Base-by-base conservation (phyloP, 345 rosid genomes). In the Fremontodendron californicum region DNA sequence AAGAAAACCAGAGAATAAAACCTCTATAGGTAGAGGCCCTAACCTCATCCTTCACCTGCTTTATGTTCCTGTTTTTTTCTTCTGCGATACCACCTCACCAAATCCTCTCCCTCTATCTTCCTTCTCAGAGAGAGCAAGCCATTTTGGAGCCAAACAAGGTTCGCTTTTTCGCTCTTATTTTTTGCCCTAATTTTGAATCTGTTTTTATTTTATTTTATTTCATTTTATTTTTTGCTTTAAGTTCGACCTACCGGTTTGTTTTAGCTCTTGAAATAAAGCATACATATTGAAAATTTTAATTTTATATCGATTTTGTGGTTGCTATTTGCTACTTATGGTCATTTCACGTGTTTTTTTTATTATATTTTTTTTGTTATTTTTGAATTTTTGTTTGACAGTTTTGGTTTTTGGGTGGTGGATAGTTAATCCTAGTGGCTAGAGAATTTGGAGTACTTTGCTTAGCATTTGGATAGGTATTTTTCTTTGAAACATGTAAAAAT, bases 111-210 rank as follows among this genome's bases (percentile, higher is more conserved):
- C 54, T 54, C 58, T n/a, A 8, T 45, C 54, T 45, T 3, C 3
- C 39, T 31, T 15, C 39, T 0, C 55, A 69, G 39, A 46, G 55
- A 69, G 74, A 70, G 39, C 19, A 15, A 70, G n/a, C 40, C 15
- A 18, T 39, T 69, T 70, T 27, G 74, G 15, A 70, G 57, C 58
- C 39, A 46, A 37, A 46, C 73, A 46, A 70, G 74, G 74, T 70
- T 66, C 25, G 40, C 3, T 0, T 29, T 8, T n/a, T n/a, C n/a
- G n/a, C n/a, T 61, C 39, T 61, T 39, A n/a, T n/a, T 29, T 51
- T 46, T 70, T 9, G 15, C 74, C 1, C 9, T 15, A 69, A 45
- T 68, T 68, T 67, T 13, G 51, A 21, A 67, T 68, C 25, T 6
- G 46, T 69, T 13, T 12, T 35, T 21, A 6, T 51, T 15, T 51